Evolutionary conservation across 331 rosid species (phyloP).

Genomic region (Quercus tomentella): DNA sequence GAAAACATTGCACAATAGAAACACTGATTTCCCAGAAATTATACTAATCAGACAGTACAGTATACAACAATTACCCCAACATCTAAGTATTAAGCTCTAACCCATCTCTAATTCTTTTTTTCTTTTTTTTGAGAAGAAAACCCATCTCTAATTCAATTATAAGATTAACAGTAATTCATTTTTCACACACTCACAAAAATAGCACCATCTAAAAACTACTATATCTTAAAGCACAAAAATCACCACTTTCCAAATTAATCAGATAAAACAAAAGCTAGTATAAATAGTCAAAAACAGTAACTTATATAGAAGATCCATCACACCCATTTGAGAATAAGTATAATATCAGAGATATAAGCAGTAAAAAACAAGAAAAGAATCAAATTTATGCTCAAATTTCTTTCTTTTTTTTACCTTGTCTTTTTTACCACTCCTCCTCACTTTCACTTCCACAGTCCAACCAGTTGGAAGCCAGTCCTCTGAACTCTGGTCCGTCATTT

Average conservation of each 20-base stretch:
- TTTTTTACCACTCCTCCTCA: constrained; percentile 56
- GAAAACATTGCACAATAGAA: neutral
- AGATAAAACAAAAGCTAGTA: neutral
- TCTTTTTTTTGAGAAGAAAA: neutral
- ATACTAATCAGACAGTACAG: neutral
- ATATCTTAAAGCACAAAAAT: neutral
- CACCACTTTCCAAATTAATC: neutral
- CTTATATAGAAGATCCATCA: constrained; percentile 13
- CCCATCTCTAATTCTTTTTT: neutral
- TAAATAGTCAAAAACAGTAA: neutral
- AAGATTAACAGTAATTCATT: neutral
- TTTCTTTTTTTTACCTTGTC: constrained; percentile 52
- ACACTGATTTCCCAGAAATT: neutral
- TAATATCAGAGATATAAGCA: neutral
- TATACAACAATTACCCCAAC: neutral
- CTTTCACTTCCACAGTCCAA: constrained; percentile 54
- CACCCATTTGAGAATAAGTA: neutral
- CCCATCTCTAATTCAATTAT: neutral
- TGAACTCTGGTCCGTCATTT: constrained; percentile 49
- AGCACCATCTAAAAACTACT: neutral
- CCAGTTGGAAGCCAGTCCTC: constrained; percentile 64
- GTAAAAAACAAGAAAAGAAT: neutral
- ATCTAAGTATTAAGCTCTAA: neutral
- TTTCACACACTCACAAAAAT: neutral
- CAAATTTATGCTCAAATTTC: neutral